Evolutionary conservation across 495 filamentous ascomycete species (phyloP), one percentile per base, ranked within the genome.

Genomic region (Penicillium desertorum): DNA sequence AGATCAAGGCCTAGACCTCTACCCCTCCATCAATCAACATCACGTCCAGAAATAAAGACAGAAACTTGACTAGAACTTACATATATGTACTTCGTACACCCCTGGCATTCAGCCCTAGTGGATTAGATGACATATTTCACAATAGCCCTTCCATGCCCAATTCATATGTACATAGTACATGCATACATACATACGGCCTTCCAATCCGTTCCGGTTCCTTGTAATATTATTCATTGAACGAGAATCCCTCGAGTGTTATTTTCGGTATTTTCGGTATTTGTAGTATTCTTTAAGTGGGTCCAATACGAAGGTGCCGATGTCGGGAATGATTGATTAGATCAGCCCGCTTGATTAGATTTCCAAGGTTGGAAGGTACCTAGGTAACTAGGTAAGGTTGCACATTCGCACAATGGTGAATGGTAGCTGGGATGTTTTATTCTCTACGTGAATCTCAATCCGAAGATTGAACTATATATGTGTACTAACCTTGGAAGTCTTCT

Each of bases 271-370:
- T 0, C 22, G 20, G 17, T 17, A 23, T 42, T 43, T 27, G 34
- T 7, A 20, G 30, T 36, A 51, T 39, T n/a, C 17, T 52, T 42
- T 17, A 17, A 29, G 42, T 45, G 42, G 52, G 30, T 4, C 39
- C 42, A 8, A 25, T 12, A n/a, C 34, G n/a, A 39, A 39, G 36
- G 14, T 4, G 41, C 52, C 52, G 52, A 55, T 55, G 22, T 55
- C 52, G 52, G 52, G 23, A 30, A 43, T 44, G 53, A 55, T 55
- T 55, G 53, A 55, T 55, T 55, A 55, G 53, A 55, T 55, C 22
- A 53, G 37, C 39, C 50, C 51, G 53, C 47, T 55, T 55, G 53
- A 55, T 55, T 55, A 55, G 53, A 55, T 55, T 17, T 27, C n/a
- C n/a, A 19, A 30, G 10, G 23, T 25, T 25, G 23, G 23, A 25